Percentiles rank a stretch among this genome's conserved stretches.
Conservation (phyloP, 2,329 filamentous ascomycete genomes). For the Pleochaeta shiraiana region DNA sequence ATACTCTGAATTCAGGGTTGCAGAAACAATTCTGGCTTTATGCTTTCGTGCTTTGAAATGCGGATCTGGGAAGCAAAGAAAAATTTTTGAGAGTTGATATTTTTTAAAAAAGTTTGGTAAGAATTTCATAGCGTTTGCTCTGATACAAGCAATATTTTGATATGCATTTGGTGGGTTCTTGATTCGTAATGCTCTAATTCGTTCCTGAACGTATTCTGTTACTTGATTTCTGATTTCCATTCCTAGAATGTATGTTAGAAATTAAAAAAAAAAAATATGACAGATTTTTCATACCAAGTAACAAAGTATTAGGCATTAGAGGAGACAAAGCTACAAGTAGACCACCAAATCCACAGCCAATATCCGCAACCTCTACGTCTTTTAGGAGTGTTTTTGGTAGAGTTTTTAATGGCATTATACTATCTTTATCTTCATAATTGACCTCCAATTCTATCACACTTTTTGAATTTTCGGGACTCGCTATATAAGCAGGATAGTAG, state of each 20-base stretch:
- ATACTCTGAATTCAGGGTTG: slow-evolving; percentile 79
- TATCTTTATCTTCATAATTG: slow-evolving; percentile 10
- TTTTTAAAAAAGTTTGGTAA: slow-evolving; percentile 90
- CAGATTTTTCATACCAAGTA: slow-evolving; percentile 40
- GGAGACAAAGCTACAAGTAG: slow-evolving; percentile 71
- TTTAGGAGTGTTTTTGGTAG: slow-evolving; percentile 26
- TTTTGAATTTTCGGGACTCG: slow-evolving; percentile 19
- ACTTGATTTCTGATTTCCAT: slow-evolving; percentile 88
- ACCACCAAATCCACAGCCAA: slow-evolving; percentile 91
- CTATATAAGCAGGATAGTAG: slow-evolving; percentile 56
- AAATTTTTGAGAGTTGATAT: slow-evolving; percentile 68
- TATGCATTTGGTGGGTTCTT: slow-evolving; percentile 39
- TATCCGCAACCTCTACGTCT: slow-evolving; percentile 81
- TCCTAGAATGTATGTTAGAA: slow-evolving; percentile 26
- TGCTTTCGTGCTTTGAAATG: slow-evolving; percentile 97
- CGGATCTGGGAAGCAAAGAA: slow-evolving; percentile 95
- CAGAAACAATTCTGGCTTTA: slow-evolving; percentile 84
- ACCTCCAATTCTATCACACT: slow-evolving; percentile 11
- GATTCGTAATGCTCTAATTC: slow-evolving; percentile 57
- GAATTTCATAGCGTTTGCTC: slow-evolving; percentile 98
- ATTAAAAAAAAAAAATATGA: neutral
- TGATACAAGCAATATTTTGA: slow-evolving; percentile 73
- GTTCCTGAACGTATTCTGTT: slow-evolving; percentile 72
- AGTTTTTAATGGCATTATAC: too few relatives aligned
- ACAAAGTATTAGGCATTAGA: slow-evolving; percentile 55